Evolutionary conservation across 352 stramenopile genomes (phyloP), one percentile per base, ranked within the genome.

Genomic region (Phytophthora tubulina): DNA sequence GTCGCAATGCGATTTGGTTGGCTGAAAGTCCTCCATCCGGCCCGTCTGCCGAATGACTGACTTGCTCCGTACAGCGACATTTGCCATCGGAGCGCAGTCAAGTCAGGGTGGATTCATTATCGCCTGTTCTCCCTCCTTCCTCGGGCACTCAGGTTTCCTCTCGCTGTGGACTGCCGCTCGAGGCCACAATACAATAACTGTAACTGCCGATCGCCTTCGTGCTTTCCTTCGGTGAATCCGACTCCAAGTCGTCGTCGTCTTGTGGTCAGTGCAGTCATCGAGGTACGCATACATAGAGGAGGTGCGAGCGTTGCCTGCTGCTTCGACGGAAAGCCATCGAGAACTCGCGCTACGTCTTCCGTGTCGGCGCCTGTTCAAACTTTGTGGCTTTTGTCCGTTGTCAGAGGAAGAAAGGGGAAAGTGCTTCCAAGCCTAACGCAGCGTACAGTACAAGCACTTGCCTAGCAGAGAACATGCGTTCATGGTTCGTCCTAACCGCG

Each of bases 191-290:
- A 27, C 10, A 13, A 51, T 32, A 15, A 15, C 38, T 27, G 39
- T 49, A 49, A 49, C 52, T 35, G 36, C 39, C 36, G 52, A 45
- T 52, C 44, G 11, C 41, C 15, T 30, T 17, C 10, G 17, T 32
- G 44, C 10, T 49, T 54, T 56, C 45, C 31, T 6, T 52, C 31
- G 27, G 58, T 27, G 48, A 67, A 62, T 61, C 8, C 46, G 42
- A 27, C 21, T 27, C 21, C 21, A 27, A 27, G 21, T 32, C 21
- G 63, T 70, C 44, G 53, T 70, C 63, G 35, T 30, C 10, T 65
- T 73, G 67, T 73, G 45, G 52, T 27, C 52, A 69, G 66, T 51
- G 55, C 56, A 56, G 42, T 52, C 54, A 60, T 59, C 38, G 39
- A 63, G 49, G 46, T 58, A 57, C 32, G 54, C 39, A 58, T 41